Evolutionary conservation across 148 eudicot species (phyloP).

Genomic region (Rhododendron ovatum): DNA sequence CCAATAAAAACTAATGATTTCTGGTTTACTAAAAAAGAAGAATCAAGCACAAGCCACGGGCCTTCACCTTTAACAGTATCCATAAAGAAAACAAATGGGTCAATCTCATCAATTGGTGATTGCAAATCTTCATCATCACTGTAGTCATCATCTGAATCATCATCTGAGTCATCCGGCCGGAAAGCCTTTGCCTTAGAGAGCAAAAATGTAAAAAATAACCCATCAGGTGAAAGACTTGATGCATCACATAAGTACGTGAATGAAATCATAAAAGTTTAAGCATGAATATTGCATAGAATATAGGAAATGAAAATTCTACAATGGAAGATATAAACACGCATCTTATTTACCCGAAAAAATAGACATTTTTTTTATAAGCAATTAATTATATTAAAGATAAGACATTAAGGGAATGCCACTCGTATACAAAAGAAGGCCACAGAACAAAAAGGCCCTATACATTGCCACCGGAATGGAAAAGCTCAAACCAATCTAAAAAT

Average conservation of each 20-base stretch:
- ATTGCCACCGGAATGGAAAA: too few species aligned
- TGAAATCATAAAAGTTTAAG: background rate
- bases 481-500: too few species aligned
- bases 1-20: background rate
- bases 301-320: background rate
- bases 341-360: background rate
- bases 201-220: background rate
- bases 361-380: background rate
- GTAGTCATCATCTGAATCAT: slow-evolving; percentile 88
- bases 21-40: background rate
- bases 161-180: slow-evolving; percentile 64
- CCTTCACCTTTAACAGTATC: slow-evolving; percentile 70
- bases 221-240: background rate
- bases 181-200: slow-evolving; percentile 78
- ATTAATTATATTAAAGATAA: too few species aligned
- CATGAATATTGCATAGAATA: background rate
- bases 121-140: slow-evolving; percentile 93
- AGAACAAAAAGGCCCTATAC: too few species aligned
- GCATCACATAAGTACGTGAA: background rate
- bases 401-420: too few species aligned
- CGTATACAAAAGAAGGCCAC: too few species aligned
- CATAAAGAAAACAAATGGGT: slow-evolving; percentile 86
- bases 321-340: background rate
- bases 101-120: slow-evolving; percentile 89
- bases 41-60: background rate